Conservation (phyloP, 805 yeast genomes). For the Barnettozyma botsteinii region DNA sequence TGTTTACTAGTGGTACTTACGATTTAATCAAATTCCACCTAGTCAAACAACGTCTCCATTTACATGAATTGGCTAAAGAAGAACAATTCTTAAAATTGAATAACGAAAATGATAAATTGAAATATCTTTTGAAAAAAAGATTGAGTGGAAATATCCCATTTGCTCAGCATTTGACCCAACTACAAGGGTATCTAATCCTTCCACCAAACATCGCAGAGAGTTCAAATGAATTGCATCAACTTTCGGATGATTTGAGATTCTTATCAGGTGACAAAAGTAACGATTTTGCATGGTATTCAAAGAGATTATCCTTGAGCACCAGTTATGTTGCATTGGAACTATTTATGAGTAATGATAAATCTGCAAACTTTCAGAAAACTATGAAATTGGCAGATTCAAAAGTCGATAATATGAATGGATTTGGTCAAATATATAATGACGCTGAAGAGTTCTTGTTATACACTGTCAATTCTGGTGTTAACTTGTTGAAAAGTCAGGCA, state of each 20-base stretch:
- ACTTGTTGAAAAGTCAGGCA: conserved; percentile 65
- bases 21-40: conserved; percentile 55
- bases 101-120: conserved; percentile 38
- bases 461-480: conserved; percentile 49
- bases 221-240: conserved; percentile 60
- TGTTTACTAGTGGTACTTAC: conserved; percentile 38
- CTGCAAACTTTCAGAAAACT: conserved; percentile 51
- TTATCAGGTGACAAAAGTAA: conserved; percentile 73
- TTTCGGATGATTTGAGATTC: conserved; percentile 79
- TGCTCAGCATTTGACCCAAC: conserved; percentile 28
- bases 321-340: conserved; percentile 72
- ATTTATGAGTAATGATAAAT: conserved; percentile 72
- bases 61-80: conserved; percentile 31
- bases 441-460: conserved; percentile 75
- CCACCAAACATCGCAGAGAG: conserved; percentile 59
- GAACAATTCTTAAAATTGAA: conserved; percentile 26
- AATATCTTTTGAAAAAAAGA: conserved; percentile 41
- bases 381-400: conserved; percentile 56
- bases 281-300: conserved; percentile 92
- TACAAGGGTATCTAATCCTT: conserved; percentile 52
- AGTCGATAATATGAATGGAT: conserved; percentile 43
- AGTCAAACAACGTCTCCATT: conserved; percentile 39
- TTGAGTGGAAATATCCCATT: conserved; percentile 38
- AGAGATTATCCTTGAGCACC: conserved; percentile 63
- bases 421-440: conserved; percentile 57